Evolutionary conservation across 805 yeast genomes (phyloP).

Genomic region (Yamadazyma tumulicola): DNA sequence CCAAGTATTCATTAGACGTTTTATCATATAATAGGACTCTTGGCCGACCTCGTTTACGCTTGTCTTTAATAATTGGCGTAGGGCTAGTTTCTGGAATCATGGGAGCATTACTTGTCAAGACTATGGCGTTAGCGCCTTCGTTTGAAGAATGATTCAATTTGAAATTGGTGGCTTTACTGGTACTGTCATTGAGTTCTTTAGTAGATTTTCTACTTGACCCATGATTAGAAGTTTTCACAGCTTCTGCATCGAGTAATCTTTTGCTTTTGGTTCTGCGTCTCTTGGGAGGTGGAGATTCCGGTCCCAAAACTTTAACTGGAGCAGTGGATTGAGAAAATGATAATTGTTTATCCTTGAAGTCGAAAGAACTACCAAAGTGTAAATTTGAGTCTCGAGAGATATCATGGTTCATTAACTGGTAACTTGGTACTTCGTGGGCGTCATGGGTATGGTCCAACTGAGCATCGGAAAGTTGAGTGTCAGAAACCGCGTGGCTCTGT

Average conservation of each 20-base stretch:
- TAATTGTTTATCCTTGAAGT: too few species aligned
- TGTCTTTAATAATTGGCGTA: conserved; percentile 10
- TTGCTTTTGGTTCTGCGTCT: conserved; percentile 1
- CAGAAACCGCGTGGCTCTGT: too few species aligned
- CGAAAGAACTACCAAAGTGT: too few species aligned
- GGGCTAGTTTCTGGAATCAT: background rate
- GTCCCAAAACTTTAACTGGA: too few species aligned
- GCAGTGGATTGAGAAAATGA: too few species aligned
- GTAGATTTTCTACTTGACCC: background rate
- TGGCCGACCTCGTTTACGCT: conserved; percentile 41
- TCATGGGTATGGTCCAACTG: too few species aligned
- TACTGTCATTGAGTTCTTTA: background rate
- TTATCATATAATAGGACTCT: conserved; percentile 39
- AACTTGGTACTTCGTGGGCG: too few species aligned
- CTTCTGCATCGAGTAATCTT: background rate
- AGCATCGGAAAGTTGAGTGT: too few species aligned
- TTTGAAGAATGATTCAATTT: conserved; percentile 8
- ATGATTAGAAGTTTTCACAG: background rate
- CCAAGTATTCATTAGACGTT: conserved; percentile 38
- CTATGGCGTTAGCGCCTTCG: background rate
- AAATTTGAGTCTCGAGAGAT: too few species aligned
- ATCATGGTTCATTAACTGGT: too few species aligned
- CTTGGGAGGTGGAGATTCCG: too few species aligned
- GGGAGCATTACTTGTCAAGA: too few species aligned
- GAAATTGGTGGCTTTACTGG: conserved; percentile 5